Evolutionary conservation across 2,329 filamentous ascomycete species (phyloP).

Genomic region (Botryotinia convoluta): DNA sequence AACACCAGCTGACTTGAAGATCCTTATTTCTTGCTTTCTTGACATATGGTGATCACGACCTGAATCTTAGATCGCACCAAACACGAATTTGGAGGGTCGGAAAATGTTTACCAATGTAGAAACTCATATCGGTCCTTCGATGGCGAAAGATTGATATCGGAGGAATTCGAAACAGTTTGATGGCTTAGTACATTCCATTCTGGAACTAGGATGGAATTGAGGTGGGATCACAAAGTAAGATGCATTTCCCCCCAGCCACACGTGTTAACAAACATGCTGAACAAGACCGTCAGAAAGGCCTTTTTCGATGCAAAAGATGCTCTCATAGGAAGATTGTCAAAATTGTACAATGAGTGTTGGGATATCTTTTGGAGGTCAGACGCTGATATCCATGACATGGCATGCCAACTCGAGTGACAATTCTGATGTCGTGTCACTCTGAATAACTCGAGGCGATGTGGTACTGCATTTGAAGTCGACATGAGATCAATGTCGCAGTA

Average conservation of each 20-base stretch:
- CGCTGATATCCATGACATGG: slow-evolving; percentile 4
- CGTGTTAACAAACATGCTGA: slow-evolving; percentile 12
- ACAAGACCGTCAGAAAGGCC: neutral
- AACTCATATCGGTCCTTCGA: slow-evolving; percentile 22
- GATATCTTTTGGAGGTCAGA: slow-evolving; percentile 13
- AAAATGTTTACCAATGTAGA: slow-evolving; percentile 11
- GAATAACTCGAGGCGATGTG: slow-evolving; percentile 14
- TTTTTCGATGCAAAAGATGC: slow-evolving; percentile 7
- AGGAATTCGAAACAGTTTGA: neutral
- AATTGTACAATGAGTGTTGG: neutral
- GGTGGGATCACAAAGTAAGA: slow-evolving; percentile 1
- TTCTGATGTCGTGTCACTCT: slow-evolving; percentile 15
- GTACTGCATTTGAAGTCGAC: slow-evolving; percentile 6
- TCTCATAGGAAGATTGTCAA: neutral
- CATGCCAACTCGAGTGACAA: slow-evolving; percentile 5
- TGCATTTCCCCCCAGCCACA: slow-evolving; percentile 8
- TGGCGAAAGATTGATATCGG: slow-evolving; percentile 14
- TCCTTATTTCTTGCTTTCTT: neutral
- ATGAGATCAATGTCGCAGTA: slow-evolving; percentile 15
- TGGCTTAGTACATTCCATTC: slow-evolving; percentile 13
- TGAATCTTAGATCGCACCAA: neutral
- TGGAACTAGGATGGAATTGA: slow-evolving; percentile 11
- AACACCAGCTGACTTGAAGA: slow-evolving; percentile 20
- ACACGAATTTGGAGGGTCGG: slow-evolving; percentile 5
- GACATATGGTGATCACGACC: neutral